These are phyloP conservation scores for Lentinula sp. DNA, from an alignment of 768 basidiomycete genomes.

Conservation along the genomic window DNA sequence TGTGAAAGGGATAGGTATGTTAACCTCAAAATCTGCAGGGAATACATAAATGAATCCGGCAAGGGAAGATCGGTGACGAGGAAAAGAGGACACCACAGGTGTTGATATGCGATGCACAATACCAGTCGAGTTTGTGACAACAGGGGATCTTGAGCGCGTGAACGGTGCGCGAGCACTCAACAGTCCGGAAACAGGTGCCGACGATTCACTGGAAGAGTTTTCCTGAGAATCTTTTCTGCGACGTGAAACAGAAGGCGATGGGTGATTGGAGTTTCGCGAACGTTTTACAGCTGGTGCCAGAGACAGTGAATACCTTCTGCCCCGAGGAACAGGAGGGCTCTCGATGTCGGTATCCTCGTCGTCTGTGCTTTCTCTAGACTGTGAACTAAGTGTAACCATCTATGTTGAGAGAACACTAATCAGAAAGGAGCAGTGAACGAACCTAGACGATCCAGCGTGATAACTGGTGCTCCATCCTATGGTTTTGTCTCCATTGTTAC, in stretches of 20 bases:
- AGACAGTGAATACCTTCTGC: slow-evolving; percentile 31
- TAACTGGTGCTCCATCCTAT: slow-evolving; percentile 84
- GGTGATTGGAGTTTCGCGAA: slow-evolving; percentile 12
- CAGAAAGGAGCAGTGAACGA: slow-evolving; percentile 14
- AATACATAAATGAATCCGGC: slow-evolving; percentile 29
- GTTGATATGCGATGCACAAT: slow-evolving; percentile 30
- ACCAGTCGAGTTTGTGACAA: slow-evolving; percentile 24
- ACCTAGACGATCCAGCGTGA: slow-evolving; percentile 82
- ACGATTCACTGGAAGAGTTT: slow-evolving; percentile 34
- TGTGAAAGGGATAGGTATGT: slow-evolving; percentile 36
- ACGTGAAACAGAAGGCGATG: slow-evolving; percentile 14
- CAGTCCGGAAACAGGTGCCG: slow-evolving; percentile 23
- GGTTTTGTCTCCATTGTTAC: slow-evolving; percentile 16
- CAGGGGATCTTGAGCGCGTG: slow-evolving; percentile 71
- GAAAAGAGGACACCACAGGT: slow-evolving; percentile 35
- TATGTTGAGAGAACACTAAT: background rate
- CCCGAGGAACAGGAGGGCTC: slow-evolving; percentile 30
- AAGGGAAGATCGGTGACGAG: slow-evolving; percentile 31
- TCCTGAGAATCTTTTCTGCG: slow-evolving; percentile 25
- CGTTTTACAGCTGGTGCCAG: slow-evolving; percentile 16
- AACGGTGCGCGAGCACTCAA: slow-evolving; percentile 41
- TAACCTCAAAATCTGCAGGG: slow-evolving; percentile 41
- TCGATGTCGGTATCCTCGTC: slow-evolving; percentile 58
- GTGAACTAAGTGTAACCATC: slow-evolving; percentile 32
- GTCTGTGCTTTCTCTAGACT: slow-evolving; percentile 43